phyloP scores from a whole-genome alignment of 768 basidiomycete species.

The Tylopilus sp. region DNA sequence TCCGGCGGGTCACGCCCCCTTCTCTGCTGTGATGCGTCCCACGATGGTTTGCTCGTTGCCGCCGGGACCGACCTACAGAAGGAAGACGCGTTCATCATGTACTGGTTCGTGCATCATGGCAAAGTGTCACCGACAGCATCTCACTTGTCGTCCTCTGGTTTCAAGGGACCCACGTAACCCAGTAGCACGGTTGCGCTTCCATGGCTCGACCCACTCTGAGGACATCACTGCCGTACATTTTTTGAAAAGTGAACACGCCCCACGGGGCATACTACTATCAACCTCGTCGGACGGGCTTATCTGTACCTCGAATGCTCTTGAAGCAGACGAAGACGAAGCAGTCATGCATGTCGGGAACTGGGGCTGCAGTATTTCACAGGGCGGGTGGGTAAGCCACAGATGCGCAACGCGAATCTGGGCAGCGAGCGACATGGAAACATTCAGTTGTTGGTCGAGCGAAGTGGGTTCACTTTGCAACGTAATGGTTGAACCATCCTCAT shows the following conservation, averaged over 20 bases:
- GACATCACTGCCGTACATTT: slow-evolving; percentile 82
- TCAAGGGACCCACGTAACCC: slow-evolving; percentile 84
- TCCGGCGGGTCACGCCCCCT: slow-evolving; percentile 43
- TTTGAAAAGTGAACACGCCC: slow-evolving; percentile 25
- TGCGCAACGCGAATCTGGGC: slow-evolving; percentile 62
- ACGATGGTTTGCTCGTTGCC: slow-evolving; percentile 68
- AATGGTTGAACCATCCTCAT: not conserved
- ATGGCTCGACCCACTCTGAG: slow-evolving; percentile 88
- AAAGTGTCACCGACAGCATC: not conserved
- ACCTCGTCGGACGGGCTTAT: slow-evolving; percentile 84
- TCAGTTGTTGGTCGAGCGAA: slow-evolving; percentile 78
- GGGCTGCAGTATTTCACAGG: slow-evolving; percentile 77
- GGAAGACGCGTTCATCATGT: slow-evolving; percentile 80
- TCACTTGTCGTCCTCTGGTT: not conserved
- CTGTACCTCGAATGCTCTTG: slow-evolving; percentile 63
- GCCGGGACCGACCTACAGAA: slow-evolving; percentile 80
- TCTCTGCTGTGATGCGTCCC: slow-evolving; percentile 67
- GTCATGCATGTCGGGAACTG: slow-evolving; percentile 79
- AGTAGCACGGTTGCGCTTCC: slow-evolving; percentile 62
- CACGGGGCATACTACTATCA: slow-evolving; percentile 58
- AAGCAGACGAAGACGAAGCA: slow-evolving; percentile 88
- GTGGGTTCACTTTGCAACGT: slow-evolving; percentile 33
- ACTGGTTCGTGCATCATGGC: slow-evolving; percentile 54
- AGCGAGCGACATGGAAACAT: slow-evolving; percentile 93
- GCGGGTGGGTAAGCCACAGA: slow-evolving; percentile 54